A percentile compares a stretch with the other conserved stretches of the same genome.
These are phyloP conservation scores for Annulohypoxylon maeteangense DNA, from an alignment of 495 filamentous ascomycete genomes.

Conservation along the genomic window DNA sequence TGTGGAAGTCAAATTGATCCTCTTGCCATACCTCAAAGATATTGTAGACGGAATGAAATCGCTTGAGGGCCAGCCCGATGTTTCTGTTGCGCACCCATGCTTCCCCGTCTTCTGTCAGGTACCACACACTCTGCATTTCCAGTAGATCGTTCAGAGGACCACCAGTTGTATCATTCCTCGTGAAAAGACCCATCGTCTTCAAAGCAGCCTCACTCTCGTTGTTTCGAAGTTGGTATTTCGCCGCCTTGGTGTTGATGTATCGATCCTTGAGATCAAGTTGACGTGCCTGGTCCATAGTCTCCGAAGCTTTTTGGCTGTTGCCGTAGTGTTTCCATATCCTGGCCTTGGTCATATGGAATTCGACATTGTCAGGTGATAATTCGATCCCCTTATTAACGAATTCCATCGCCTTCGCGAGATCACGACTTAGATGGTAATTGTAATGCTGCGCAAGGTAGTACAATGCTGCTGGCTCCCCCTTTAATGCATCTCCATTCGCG, in stretches of 20 bases:
- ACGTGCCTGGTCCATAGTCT: slow-evolving; percentile 89
- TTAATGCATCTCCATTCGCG: slow-evolving; percentile 65
- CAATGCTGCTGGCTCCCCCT: slow-evolving; percentile 78
- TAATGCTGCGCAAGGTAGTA: slow-evolving; percentile 98
- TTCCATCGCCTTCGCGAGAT: slow-evolving; percentile 82
- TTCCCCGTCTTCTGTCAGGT: slow-evolving; percentile 92
- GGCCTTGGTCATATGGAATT: slow-evolving; percentile 95
- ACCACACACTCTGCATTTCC: slow-evolving; percentile 99
- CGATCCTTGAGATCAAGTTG: slow-evolving; percentile 87
- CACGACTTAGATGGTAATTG: slow-evolving; percentile 87
- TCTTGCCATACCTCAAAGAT: slow-evolving; percentile 98
- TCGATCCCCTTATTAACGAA: slow-evolving; percentile 87
- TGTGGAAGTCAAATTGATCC: slow-evolving; percentile 99
- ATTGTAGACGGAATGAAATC: slow-evolving; percentile 84
- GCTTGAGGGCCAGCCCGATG: slow-evolving; percentile 87
- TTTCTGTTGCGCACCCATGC: slow-evolving; percentile 86
- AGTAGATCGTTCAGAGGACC: slow-evolving; percentile 90
- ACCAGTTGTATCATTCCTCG: slow-evolving; percentile 82
- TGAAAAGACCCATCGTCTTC: slow-evolving; percentile 94
- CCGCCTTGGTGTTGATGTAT: slow-evolving; percentile 97
- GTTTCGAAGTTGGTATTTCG: slow-evolving; percentile 96
- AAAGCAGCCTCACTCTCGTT: slow-evolving; percentile 86
- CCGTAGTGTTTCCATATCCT: slow-evolving; percentile 95
- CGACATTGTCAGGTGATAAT: slow-evolving; percentile 78
- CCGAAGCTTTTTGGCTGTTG: slow-evolving; percentile 79